Percentiles rank a stretch among this genome's conserved stretches.
phyloP scores from a whole-genome alignment of 1,139 yeast species.

The Petasospora rhodanensis region DNA sequence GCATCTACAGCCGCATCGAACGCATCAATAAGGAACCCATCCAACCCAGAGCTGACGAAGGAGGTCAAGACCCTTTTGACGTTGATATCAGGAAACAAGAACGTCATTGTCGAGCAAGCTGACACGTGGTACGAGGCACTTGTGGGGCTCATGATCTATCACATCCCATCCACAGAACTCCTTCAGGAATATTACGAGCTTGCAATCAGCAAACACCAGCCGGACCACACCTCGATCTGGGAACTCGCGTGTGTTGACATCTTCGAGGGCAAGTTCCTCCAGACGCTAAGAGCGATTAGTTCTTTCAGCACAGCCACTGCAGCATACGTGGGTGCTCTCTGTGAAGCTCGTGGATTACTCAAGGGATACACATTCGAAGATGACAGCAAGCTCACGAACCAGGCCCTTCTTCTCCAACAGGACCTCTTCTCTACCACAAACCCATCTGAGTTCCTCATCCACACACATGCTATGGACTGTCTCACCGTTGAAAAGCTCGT shows the following conservation, averaged over 20 bases:
- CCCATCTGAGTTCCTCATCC: conserved; percentile 58
- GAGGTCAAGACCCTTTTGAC: conserved; percentile 16
- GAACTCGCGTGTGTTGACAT: conserved; percentile 60
- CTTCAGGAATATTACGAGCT: conserved; percentile 38
- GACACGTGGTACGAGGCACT: conserved; percentile 70
- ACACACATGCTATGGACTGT: conserved; percentile 56
- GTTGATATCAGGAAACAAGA: conserved; percentile 45
- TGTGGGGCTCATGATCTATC: conserved; percentile 56
- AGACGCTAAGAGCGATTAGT: conserved; percentile 59
- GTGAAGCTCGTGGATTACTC: conserved; percentile 62
- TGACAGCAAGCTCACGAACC: conserved; percentile 12
- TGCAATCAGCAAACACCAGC: conserved; percentile 32
- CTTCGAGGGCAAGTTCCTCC: conserved; percentile 52
- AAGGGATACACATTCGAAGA: conserved; percentile 33
- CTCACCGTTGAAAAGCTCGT: conserved; percentile 46
- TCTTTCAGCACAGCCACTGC: conserved; percentile 63
- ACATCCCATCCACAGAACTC: conserved; percentile 48
- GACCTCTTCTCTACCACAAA: conserved; percentile 33
- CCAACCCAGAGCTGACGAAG: conserved; percentile 14
- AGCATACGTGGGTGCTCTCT: conserved; percentile 57
- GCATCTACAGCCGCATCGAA: conserved; percentile 24
- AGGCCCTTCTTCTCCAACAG: conserved; percentile 15
- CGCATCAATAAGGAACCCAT: conserved; percentile 18
- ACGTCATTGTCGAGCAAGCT: conserved; percentile 44
- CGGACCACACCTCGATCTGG: conserved; percentile 44